Evolutionary conservation across 257 asterid species (phyloP), one percentile per base, ranked within the genome.

Genomic region (Thymus quinquecostatus): DNA sequence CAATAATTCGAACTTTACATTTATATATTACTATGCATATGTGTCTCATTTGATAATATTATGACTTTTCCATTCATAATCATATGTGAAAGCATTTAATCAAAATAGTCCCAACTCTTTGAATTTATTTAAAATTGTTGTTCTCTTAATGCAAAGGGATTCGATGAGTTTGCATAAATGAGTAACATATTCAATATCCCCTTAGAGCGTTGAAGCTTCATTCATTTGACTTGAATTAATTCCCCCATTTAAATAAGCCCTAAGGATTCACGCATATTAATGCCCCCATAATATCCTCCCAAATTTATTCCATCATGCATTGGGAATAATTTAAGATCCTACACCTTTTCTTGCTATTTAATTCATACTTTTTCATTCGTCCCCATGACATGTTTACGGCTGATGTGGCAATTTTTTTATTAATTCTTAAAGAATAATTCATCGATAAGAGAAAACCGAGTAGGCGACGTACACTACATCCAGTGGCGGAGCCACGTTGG

Each of bases 81-180:
- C 66, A 61, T n/a, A 60, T 66, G 71, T 68, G 74, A 67, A 58
- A 27, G 74, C 77, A 65, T 57, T 70, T 58, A 77, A 77, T 45
- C 10, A 38, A 38, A 38, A 38, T 38, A 38, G 36, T n/a, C 53
- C n/a, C 6, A 60, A 33, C 36, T 66, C 10, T 38, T 38, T 38
- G 4, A 4, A 36, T 36, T 50, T 50, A 4, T 30, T 56, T 64
- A 27, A 63, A 38, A 21, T 21, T 21, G 21, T 38, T 38, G 41
- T 7, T 38, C 41, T 38, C 41, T 38, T 38, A 38, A 4, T 38
- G 41, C 41, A 38, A 38, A 38, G 6, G 41, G 7, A 38, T 38
- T 38, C 41, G 54, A 5, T 21, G 21, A 21, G 21, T 21, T 72
- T 50, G 48, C 57, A 72, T 72, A 63, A 50, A 21, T 21, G 21